phyloP scores from a whole-genome alignment of 2,329 filamentous ascomycete genomes.

The Fusarium decemcellulare region DNA sequence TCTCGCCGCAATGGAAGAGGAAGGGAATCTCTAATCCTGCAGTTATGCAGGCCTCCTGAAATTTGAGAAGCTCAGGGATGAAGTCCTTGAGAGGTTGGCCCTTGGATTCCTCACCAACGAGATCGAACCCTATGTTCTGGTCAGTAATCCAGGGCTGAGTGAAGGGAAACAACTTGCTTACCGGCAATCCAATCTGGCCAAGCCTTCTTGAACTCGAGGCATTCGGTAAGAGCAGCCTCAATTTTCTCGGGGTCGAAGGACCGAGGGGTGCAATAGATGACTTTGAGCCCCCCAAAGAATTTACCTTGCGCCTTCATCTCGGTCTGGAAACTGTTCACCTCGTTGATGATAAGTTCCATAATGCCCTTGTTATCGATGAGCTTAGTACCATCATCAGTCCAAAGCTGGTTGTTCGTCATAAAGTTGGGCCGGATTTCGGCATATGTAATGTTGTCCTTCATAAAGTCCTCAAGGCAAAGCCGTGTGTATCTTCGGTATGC shows the following conservation, averaged over 20 bases:
- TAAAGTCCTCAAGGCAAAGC: constrained; percentile 72
- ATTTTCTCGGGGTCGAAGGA: constrained; percentile 67
- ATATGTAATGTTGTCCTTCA: constrained; percentile 77
- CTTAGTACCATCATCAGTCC: constrained; percentile 66
- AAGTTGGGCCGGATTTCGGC: constrained; percentile 81
- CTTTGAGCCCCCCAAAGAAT: constrained; percentile 75
- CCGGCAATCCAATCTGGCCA: constrained; percentile 75
- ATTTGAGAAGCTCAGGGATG: constrained; percentile 68
- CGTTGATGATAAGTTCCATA: constrained; percentile 71
- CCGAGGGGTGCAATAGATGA: constrained; percentile 80
- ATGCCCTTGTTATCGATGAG: constrained; percentile 70
- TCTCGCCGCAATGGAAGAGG: constrained; percentile 84
- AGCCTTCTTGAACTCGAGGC: constrained; percentile 69
- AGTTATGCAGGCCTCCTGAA: constrained; percentile 65
- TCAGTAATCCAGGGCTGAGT: neutral
- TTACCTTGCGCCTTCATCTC: constrained; percentile 46
- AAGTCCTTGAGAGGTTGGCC: constrained; percentile 72
- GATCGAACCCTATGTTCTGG: constrained; percentile 70
- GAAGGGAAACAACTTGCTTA: constrained; percentile 50
- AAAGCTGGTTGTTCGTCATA: constrained; percentile 74
- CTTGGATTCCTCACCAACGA: constrained; percentile 77
- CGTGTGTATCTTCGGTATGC: constrained; percentile 74
- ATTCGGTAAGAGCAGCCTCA: constrained; percentile 69
- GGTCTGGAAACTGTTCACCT: constrained; percentile 63
- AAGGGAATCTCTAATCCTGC: constrained; percentile 74